Evolutionary conservation across 495 filamentous ascomycete genomes (phyloP).

Genomic region (Daldinia grandis): DNA sequence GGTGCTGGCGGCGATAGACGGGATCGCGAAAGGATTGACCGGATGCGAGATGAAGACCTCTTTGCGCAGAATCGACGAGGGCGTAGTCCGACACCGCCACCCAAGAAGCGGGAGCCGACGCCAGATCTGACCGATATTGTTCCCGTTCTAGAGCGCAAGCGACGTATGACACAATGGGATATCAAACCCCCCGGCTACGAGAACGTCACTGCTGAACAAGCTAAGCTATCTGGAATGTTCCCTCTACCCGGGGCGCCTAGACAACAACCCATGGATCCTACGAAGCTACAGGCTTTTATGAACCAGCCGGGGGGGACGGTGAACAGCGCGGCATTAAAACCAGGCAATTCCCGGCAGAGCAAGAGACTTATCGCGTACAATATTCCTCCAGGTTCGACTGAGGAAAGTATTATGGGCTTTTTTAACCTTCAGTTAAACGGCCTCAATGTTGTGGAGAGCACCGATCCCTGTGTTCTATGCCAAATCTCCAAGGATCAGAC

Average conservation of each 20-base stretch:
- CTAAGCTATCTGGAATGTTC: constrained; percentile 99
- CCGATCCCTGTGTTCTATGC: constrained; percentile 86
- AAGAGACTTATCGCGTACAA: constrained; percentile 91
- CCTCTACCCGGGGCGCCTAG: constrained; percentile 94
- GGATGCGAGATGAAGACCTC: constrained; percentile 59
- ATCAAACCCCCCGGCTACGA: constrained; percentile 99
- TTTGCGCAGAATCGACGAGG: constrained; percentile 69
- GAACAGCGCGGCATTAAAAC: constrained; percentile 82
- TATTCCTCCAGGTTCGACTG: constrained; percentile 71
- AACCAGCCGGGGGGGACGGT: constrained; percentile 77
- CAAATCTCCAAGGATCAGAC: constrained; percentile 78
- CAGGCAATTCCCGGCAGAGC: constrained; percentile 89
- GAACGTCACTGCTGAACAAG: constrained; percentile 98
- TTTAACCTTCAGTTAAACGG: constrained; percentile 97
- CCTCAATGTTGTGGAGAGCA: constrained; percentile 83
- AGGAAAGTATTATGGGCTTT: constrained; percentile 79
- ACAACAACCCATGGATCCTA: constrained; percentile 96
- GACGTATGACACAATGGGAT: constrained; percentile 97
- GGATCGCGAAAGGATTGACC: constrained; percentile 52
- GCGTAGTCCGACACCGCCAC: constrained; percentile 81
- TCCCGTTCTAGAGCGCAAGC: constrained; percentile 80
- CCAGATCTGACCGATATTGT: constrained; percentile 90
- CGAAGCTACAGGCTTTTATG: constrained; percentile 94
- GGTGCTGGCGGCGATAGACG: constrained; percentile 50
- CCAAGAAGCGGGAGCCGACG: constrained; percentile 92